Base-by-base conservation (phyloP, 2,329 filamentous ascomycete genomes). In the Tolypocladium ophioglossoides region DNA sequence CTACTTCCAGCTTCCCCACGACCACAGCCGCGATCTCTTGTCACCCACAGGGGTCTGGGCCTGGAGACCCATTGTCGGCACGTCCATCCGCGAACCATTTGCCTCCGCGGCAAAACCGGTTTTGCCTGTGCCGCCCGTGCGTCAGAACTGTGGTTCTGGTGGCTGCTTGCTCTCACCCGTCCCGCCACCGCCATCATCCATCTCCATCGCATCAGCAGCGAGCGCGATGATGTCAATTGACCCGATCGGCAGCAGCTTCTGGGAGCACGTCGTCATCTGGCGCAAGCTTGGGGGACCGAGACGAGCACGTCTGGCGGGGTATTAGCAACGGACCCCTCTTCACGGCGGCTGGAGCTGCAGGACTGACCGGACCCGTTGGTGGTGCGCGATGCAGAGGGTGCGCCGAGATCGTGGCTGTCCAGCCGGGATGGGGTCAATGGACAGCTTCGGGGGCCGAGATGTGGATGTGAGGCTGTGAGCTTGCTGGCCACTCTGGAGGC, bases 1-100 rank as follows among this genome's bases (percentile, higher is more conserved):
- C 51, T 52, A 44, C 46, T 49, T 34, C 38, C 46, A 57, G 51
- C 55, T 57, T 52, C 37, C 40, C 54, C 46, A 47, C 53, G 46
- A 27, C 52, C 50, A 52, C 51, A 54, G 37, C 46, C 44, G 48
- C 40, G 40, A 32, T 32, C 18, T 27, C 10, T 30, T 47, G 27
- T 47, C 44, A 47, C 44, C 16, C 47, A 32, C 32, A 35, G 32
- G 48, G 51, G 51, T 35, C 51, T 18, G 20, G 30, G 39, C 8
- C 24, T 24, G 6, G 3, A n/a, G 35, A n/a, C 52, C 52, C 44
- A 39, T 49, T 18, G 7, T 14, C 46, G 46, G 52, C 46, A 49
- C 41, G 18, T 41, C 51, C 27, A 34, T 41, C 39, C 20, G 32
- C 39, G 30, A 32, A 18, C 14, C 22, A 38, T 10, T 27, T 8